Evolutionary conservation across 1,139 yeast genomes (phyloP).

Genomic region (Suhomyces anneliseae): DNA sequence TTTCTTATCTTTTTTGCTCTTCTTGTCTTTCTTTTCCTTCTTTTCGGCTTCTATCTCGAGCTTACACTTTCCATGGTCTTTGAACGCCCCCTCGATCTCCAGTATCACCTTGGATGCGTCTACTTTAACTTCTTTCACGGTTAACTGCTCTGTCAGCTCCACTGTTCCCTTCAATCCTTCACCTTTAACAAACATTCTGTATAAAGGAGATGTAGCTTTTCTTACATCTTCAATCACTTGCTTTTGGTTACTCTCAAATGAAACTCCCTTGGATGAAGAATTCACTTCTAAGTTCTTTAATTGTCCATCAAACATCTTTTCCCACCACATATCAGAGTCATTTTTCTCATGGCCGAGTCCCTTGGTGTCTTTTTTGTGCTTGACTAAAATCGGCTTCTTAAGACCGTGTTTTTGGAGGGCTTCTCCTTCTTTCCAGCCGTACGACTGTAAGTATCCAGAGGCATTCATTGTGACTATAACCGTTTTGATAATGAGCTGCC

Average conservation of each 20-base stretch:
- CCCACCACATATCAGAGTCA: conserved; percentile 96
- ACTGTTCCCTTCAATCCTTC: conserved; percentile 82
- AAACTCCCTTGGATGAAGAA: conserved; percentile 23
- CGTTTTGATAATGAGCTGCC: no score
- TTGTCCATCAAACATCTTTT: conserved; percentile 88
- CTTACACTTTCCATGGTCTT: conserved; percentile 7
- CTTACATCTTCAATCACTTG: conserved; percentile 41
- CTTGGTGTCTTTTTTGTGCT: conserved; percentile 85
- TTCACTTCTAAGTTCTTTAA: conserved; percentile 72
- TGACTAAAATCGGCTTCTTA: conserved; percentile 81
- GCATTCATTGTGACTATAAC: conserved; percentile 59
- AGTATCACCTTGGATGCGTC: conserved; percentile 17
- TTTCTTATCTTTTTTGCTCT: conserved; percentile 8
- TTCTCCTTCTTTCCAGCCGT: conserved; percentile 92
- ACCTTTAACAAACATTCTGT: conserved; percentile 80
- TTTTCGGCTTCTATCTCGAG: conserved; percentile 10
- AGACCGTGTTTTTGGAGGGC: conserved; percentile 80
- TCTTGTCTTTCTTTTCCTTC: conserved; percentile 9
- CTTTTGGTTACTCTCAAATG: conserved; percentile 46
- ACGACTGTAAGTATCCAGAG: conserved; percentile 65
- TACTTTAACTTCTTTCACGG: conserved; percentile 15
- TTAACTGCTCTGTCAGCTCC: conserved; percentile 32
- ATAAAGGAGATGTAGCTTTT: conserved; percentile 58
- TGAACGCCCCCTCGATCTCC: conserved; percentile 12
- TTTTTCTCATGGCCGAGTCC: conserved; percentile 77